Evolutionary conservation across 192 early-diverging fungal species (phyloP), one percentile per base, ranked within the genome.

Genomic region (Chytriomyces hyalinus): DNA sequence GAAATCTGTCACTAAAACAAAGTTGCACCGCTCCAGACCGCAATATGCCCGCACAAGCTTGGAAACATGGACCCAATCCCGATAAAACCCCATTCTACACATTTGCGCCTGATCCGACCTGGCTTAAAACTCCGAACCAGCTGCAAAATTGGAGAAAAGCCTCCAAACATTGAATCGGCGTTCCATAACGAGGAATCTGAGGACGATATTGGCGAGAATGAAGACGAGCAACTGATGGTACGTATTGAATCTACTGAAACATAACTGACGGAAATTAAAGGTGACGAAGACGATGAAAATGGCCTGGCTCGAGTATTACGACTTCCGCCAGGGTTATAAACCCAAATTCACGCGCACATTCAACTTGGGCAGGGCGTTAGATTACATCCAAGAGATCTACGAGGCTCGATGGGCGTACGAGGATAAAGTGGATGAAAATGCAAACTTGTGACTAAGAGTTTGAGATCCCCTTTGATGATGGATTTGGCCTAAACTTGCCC

Each of bases 291-390:
- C 80, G 5, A 80, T 86, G 50, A 78, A 75, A 64, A 70, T 60
- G 26, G 70, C 82, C 17, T 88, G 84, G 87, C 57, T 61, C 11
- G 78, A 84, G n/a, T 87, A 78, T 62, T 88, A 88, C 78, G 78
- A 85, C 13, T 53, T 6, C 4, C 46, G 79, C 4, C 53, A 63
- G 1, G 87, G 84, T 0, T 65, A 53, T 47, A 83, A 82, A 67
- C 80, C 84, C 22, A 61, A 64, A 60, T 61, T 68, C 15, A 73
- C 64, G 36, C 47, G 87, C n/a, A 24, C 49, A 6, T 75, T 82
- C 45, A 48, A 65, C 20, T 46, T 84, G 13, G 51, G 60, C 22
- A 80, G 85, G 49, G 10, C 87, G 8, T 15, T 82, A 0, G 68
- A 61, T 8, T 71, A 87, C 13, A 85, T 88, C 44, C 71, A 83